Evolutionary conservation across 2,329 filamentous ascomycete genomes (phyloP).

Genomic region (Phaeosphaeria sp.): DNA sequence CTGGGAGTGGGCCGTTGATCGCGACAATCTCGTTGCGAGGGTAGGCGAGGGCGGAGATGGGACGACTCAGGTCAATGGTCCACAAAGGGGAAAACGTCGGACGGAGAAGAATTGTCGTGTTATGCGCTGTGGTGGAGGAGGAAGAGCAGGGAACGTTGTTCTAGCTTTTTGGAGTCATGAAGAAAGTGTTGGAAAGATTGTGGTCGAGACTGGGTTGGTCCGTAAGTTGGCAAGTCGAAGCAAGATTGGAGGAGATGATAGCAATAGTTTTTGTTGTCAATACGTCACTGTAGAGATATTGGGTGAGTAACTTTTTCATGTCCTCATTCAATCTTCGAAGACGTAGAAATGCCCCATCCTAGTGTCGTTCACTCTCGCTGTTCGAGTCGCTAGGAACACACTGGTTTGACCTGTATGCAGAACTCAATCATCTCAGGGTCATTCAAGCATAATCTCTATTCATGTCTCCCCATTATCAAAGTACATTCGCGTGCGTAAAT

Average conservation of each 20-base stretch:
- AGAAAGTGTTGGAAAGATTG: not conserved
- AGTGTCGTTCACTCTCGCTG: too few species aligned
- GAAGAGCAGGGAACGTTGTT: not conserved
- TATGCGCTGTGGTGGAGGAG: not conserved
- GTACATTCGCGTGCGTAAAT: too few species aligned
- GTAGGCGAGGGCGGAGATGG: not conserved
- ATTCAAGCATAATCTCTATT: too few species aligned
- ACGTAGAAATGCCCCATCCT: too few species aligned
- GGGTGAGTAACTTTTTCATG: not conserved
- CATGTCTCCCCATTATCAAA: too few species aligned
- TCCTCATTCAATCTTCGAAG: not conserved
- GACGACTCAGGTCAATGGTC: not conserved
- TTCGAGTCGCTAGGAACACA: too few species aligned
- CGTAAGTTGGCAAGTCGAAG: not conserved
- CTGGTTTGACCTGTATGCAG: too few species aligned
- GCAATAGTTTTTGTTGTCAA: not conserved
- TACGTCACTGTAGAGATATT: not conserved
- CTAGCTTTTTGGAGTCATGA: too few species aligned
- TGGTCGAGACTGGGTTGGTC: not conserved
- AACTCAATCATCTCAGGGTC: too few species aligned
- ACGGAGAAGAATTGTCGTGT: not conserved
- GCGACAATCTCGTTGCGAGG: not conserved
- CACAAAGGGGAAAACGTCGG: not conserved
- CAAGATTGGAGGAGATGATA: not conserved
- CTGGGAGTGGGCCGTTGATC: not conserved